Base-by-base conservation (phyloP, 139 green algal species). In the Haematococcus lacustris region DNA sequence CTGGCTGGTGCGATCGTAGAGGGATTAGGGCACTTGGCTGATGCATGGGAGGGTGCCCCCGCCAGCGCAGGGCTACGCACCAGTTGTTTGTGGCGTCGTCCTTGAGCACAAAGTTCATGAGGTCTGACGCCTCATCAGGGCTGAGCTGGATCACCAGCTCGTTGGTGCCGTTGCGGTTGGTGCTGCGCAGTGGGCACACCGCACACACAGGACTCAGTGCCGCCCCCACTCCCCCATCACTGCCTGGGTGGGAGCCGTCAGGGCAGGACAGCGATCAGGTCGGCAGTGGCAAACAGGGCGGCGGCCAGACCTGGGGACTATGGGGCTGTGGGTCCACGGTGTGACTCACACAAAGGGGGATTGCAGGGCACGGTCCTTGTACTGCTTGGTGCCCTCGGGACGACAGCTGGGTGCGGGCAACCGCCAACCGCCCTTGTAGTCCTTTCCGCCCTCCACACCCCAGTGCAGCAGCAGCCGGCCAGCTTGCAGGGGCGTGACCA, bases 311-410 rank as follows among this genome's bases (percentile, higher is more conserved):
- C 62, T 43, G 71, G 63, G 60, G 3, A 60, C 57, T 53, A 28
- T 28, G 43, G 9, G 43, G 43, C 9, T 53, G 43, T 28, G 43
- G 17, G 43, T 53, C 43, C 30, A 35, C 23, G 4, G 26, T 39
- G 47, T 3, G n/a, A 76, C 73, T 40, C 51, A 87, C 86, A 75
- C 85, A 68, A 87, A 97, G 1, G 90, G 91, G 25, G 92, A 97
- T 80, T 98, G 94, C 78, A 98, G 83, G 4, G 94, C 94, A 26
- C 94, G 82, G 23, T 97, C 84, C 74, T 98, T 98, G 83, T 98
- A 98, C 66, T 90, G 75, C 2, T 85, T 76, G 5, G 94, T 98
- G 63, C 91, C 91, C 34, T 90, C 83, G 3, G 93, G 93, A 30
- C 87, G 78, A 28, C 68, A 74, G 1, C 26, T 40, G 6, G 66